Conservation (phyloP, 495 filamentous ascomycete species). For the Polyplosphaeria fusca region DNA sequence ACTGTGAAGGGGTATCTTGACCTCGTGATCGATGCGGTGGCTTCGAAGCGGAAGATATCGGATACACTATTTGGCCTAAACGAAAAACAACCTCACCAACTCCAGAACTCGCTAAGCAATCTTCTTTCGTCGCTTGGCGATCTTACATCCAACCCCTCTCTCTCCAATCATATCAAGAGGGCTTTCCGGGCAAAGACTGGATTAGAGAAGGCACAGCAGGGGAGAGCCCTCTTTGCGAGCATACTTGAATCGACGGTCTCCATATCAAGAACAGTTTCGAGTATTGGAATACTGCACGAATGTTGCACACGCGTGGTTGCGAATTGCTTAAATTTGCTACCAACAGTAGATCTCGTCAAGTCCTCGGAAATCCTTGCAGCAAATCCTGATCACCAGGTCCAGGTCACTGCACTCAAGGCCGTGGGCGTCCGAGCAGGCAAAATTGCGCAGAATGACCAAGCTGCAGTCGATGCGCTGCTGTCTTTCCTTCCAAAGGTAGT, state of each 20-base stretch:
- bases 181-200: conserved; percentile 13
- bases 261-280: conserved; percentile 23
- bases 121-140: conserved; percentile 59
- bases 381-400: conserved; percentile 65
- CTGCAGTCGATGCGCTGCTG: conserved; percentile 66
- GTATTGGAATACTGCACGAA: conserved; percentile 47
- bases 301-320: conserved; percentile 67
- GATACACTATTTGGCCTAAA: conserved; percentile 62
- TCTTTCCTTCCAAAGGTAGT: conserved; percentile 79
- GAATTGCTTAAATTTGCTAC: conserved; percentile 71
- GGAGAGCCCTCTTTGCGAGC: conserved; percentile 45
- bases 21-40: conserved; percentile 67
- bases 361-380: conserved; percentile 75
- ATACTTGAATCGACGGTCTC: conserved; percentile 51
- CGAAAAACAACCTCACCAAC: conserved; percentile 59
- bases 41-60: conserved; percentile 66
- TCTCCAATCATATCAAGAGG: conserved; percentile 28
- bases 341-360: conserved; percentile 78
- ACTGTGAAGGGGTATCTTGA: conserved; percentile 54
- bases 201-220: neutral
- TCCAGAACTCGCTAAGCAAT: conserved; percentile 57
- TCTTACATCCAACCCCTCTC: conserved; percentile 51
- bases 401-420: conserved; percentile 73
- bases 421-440: conserved; percentile 70
- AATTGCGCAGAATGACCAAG: conserved; percentile 60